Percentiles rank a stretch among this genome's conserved stretches.
These are phyloP conservation scores for Neopestalotiopsis sp. DNA, from an alignment of 2,329 filamentous ascomycete genomes.

Conservation along the genomic window DNA sequence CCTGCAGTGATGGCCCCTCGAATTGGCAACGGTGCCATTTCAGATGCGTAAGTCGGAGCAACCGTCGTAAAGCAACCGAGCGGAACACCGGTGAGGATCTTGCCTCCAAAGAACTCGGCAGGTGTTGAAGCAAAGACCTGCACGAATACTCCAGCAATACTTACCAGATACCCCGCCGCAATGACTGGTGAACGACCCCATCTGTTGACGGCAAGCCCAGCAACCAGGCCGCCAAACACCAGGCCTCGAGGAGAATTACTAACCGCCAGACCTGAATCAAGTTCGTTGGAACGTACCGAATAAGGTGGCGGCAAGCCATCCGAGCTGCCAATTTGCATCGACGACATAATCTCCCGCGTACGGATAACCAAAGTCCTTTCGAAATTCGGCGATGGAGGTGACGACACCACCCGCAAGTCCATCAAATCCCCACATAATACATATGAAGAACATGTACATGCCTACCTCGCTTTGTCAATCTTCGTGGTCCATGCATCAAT, in stretches of 20 bases:
- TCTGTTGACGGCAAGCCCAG: conserved; percentile 35
- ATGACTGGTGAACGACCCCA: conserved; percentile 35
- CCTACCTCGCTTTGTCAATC: conserved; percentile 13
- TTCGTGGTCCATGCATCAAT: neutral
- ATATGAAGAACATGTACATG: conserved; percentile 26
- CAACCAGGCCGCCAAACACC: conserved; percentile 24
- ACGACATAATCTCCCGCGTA: conserved; percentile 43
- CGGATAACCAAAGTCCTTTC: conserved; percentile 44
- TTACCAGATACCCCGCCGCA: conserved; percentile 33
- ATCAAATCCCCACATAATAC: conserved; percentile 35
- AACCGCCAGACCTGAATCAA: conserved; percentile 23
- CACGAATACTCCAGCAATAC: conserved; percentile 39
- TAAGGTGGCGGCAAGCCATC: conserved; percentile 44
- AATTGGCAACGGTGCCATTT: conserved; percentile 31
- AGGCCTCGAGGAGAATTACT: neutral
- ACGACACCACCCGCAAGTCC: conserved; percentile 42
- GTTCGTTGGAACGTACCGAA: conserved; percentile 22
- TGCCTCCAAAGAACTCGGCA: conserved; percentile 41
- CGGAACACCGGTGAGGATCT: conserved; percentile 41
- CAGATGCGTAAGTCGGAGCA: conserved; percentile 29
- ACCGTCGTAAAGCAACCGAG: conserved; percentile 29
- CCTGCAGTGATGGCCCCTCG: conserved; percentile 30
- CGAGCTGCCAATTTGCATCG: conserved; percentile 44
- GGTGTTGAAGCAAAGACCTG: conserved; percentile 42
- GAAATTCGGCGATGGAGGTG: conserved; percentile 45